Conservation (phyloP, 2,329 filamentous ascomycete species). For the Verticillium nubilum region DNA sequence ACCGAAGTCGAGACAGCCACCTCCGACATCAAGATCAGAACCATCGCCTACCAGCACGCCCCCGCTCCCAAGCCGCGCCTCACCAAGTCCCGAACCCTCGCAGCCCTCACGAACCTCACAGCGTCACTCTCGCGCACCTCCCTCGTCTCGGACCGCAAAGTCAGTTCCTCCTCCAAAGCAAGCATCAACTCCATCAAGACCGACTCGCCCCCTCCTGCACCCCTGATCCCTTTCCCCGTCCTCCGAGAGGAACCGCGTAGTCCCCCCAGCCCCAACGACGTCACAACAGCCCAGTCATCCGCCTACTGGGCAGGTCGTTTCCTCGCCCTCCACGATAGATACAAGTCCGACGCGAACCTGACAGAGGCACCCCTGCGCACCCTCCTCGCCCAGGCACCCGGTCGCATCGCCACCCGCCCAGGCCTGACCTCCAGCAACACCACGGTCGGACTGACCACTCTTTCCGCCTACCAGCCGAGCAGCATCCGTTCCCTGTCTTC, state of each 20-base stretch:
- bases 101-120: conserved; percentile 37
- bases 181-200: background rate
- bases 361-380: background rate
- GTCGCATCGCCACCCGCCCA: background rate
- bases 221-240: background rate
- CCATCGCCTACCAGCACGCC: background rate
- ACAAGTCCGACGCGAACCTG: conserved; percentile 12
- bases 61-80: conserved; percentile 15
- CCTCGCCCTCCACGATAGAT: conserved; percentile 48
- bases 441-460: background rate
- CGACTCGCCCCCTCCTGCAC: background rate
- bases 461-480: background rate
- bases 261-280: conserved; percentile 16
- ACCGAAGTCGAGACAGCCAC: background rate
- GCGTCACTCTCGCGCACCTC: conserved; percentile 33
- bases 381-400: background rate
- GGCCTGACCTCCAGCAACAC: background rate
- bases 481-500: background rate
- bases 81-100: conserved; percentile 40
- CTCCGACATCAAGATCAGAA: background rate
- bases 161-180: conserved; percentile 6
- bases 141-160: conserved; percentile 5
- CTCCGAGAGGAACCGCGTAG: background rate
- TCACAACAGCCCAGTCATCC: conserved; percentile 38
- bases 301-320: conserved; percentile 61